These are phyloP conservation scores for Colletotrichum neosansevieriae DNA, from an alignment of 2,329 filamentous ascomycete species.

Conservation along the genomic window DNA sequence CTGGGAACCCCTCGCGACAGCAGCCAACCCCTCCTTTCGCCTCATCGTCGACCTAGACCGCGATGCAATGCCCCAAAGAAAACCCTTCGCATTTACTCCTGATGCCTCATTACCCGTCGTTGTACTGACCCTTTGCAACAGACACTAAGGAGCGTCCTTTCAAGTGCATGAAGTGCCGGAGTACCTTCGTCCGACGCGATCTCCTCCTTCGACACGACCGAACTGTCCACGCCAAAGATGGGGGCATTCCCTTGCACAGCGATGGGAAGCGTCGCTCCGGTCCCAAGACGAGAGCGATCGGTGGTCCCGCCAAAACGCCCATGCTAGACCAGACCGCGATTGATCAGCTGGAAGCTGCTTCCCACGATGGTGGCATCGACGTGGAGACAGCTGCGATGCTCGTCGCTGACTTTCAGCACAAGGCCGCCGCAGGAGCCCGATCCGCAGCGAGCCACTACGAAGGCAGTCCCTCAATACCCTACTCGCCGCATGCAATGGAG, in stretches of 20 bases:
- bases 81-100: neutral
- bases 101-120: neutral
- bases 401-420: slow-evolving; percentile 98
- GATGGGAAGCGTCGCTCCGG: slow-evolving; percentile 89
- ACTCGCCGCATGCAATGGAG: slow-evolving; percentile 82
- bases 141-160: slow-evolving; percentile 99
- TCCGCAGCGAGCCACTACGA: slow-evolving; percentile 68
- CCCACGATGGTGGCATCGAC: slow-evolving; percentile 86
- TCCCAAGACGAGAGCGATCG: slow-evolving; percentile 74
- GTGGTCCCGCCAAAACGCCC: slow-evolving; percentile 78
- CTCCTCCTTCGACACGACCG: slow-evolving; percentile 96
- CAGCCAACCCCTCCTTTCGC: slow-evolving; percentile 21
- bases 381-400: slow-evolving; percentile 98
- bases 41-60: neutral
- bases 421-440: slow-evolving; percentile 81
- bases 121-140: slow-evolving; percentile 56
- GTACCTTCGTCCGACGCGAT: slow-evolving; percentile 98
- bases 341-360: slow-evolving; percentile 92
- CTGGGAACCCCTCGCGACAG: slow-evolving; percentile 26
- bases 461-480: slow-evolving; percentile 72
- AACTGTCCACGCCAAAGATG: slow-evolving; percentile 98
- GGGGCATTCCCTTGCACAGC: slow-evolving; percentile 91
- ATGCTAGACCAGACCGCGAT: slow-evolving; percentile 88
- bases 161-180: slow-evolving; percentile 98
- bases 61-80: neutral